A percentile compares a stretch with the other conserved stretches of the same genome.
phyloP scores from a whole-genome alignment of 257 asterid species.

The Parsonsia alboflavescens region DNA sequence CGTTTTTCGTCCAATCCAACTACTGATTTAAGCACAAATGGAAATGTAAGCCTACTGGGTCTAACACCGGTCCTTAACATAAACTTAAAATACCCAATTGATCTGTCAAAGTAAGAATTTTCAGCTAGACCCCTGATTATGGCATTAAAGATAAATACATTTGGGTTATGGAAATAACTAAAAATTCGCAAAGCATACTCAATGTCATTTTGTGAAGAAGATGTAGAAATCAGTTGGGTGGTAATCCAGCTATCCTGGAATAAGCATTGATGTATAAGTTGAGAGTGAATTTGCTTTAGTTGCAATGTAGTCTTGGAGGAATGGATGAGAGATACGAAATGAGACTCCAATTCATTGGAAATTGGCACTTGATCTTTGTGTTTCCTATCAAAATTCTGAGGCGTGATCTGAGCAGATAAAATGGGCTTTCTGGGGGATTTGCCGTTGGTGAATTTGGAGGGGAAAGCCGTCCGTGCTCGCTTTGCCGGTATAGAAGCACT shows the following conservation, averaged over 20 bases:
- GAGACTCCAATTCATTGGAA: slow-evolving; percentile 14
- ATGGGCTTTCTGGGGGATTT: neutral
- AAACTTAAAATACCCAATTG: slow-evolving; percentile 20
- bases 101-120: slow-evolving; percentile 19
- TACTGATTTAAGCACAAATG: slow-evolving; percentile 35
- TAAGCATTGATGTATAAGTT: slow-evolving; percentile 10
- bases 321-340: slow-evolving; percentile 34
- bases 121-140: slow-evolving; percentile 31
- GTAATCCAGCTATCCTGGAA: slow-evolving; percentile 20
- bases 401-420: neutral
- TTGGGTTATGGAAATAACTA: slow-evolving; percentile 14
- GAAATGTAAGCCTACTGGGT: slow-evolving; percentile 34
- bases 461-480: neutral
- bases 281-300: slow-evolving; percentile 32
- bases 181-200: slow-evolving; percentile 25
- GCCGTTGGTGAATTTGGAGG: neutral
- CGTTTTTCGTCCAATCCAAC: slow-evolving; percentile 21
- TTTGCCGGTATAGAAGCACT: neutral
- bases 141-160: slow-evolving; percentile 31
- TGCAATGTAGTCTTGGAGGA: slow-evolving; percentile 19
- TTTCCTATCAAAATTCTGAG: neutral
- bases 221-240: slow-evolving; percentile 36
- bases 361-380: neutral
- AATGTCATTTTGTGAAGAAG: slow-evolving; percentile 13
- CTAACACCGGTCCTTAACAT: slow-evolving; percentile 25